phyloP scores from a whole-genome alignment of 2,329 filamentous ascomycete species.

The Thermoascus crustaceus region DNA sequence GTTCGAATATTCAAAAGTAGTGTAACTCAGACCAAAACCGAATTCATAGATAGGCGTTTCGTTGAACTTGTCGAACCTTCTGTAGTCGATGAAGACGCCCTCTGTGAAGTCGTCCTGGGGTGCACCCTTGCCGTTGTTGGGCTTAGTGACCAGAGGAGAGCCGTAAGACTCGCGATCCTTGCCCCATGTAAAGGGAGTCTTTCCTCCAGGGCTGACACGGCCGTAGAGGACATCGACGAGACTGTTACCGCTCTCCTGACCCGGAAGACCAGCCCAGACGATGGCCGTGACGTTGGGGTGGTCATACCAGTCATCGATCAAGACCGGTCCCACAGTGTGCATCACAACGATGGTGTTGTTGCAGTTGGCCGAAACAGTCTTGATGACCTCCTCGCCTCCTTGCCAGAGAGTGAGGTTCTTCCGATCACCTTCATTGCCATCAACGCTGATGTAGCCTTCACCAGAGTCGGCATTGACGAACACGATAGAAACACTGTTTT shows the following conservation, averaged over 20 bases:
- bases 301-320: constrained; percentile 56
- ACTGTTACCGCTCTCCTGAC: constrained; percentile 67
- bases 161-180: constrained; percentile 47
- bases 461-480: constrained; percentile 84
- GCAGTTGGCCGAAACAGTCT: constrained; percentile 67
- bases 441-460: constrained; percentile 77
- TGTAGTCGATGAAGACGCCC: constrained; percentile 53
- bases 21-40: constrained; percentile 55
- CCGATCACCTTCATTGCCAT: constrained; percentile 78
- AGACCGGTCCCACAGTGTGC: constrained; percentile 73
- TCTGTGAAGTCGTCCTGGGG: constrained; percentile 55
- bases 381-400: constrained; percentile 69
- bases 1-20: constrained; percentile 54
- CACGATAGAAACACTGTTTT: constrained; percentile 53
- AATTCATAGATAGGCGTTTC: constrained; percentile 55
- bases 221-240: constrained; percentile 69
- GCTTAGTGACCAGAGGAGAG: constrained; percentile 47
- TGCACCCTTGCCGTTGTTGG: constrained; percentile 48
- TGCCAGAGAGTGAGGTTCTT: constrained; percentile 90
- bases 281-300: constrained; percentile 66
- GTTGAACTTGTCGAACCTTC: constrained; percentile 46
- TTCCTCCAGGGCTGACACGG: constrained; percentile 53
- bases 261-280: constrained; percentile 66
- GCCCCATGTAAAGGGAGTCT: constrained; percentile 55
- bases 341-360: constrained; percentile 89